These are phyloP conservation scores for Russula ochroleuca DNA, from an alignment of 768 basidiomycete genomes.

Conservation along the genomic window DNA sequence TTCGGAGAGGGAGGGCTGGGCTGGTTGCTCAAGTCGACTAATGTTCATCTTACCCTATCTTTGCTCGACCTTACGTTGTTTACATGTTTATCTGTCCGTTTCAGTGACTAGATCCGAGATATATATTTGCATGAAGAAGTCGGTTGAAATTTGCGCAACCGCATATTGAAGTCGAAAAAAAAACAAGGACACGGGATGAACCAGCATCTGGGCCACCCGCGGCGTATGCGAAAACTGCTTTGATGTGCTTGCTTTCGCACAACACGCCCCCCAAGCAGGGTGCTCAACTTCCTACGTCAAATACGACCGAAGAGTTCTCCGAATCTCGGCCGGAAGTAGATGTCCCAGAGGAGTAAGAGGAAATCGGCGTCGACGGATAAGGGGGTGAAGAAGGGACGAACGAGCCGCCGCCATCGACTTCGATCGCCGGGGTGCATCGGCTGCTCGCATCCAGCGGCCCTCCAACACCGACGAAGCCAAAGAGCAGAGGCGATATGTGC, in stretches of 20 bases:
- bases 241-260: not conserved
- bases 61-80: slow-evolving; percentile 9
- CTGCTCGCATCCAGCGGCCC: not conserved
- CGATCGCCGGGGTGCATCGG: not conserved
- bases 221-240: slow-evolving; percentile 3
- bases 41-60: slow-evolving; percentile 23
- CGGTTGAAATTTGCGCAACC: slow-evolving; percentile 11
- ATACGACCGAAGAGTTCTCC: slow-evolving; percentile 15
- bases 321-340: slow-evolving; percentile 10
- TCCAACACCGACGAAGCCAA: not conserved
- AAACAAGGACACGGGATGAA: not conserved
- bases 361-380: slow-evolving; percentile 9
- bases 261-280: not conserved
- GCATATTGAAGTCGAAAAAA: not conserved
- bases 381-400: slow-evolving; percentile 7
- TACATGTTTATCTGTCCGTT: not conserved
- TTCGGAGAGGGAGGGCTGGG: slow-evolving; percentile 65
- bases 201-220: slow-evolving; percentile 18
- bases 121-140: slow-evolving; percentile 17
- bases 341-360: slow-evolving; percentile 15
- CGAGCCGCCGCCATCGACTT: not conserved
- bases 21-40: slow-evolving; percentile 63
- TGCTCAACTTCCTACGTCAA: slow-evolving; percentile 7
- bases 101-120: slow-evolving; percentile 15
- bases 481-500: slow-evolving; percentile 2